Conservation (phyloP, 2,329 filamentous ascomycete genomes). For the Phialophora verrucosa region DNA sequence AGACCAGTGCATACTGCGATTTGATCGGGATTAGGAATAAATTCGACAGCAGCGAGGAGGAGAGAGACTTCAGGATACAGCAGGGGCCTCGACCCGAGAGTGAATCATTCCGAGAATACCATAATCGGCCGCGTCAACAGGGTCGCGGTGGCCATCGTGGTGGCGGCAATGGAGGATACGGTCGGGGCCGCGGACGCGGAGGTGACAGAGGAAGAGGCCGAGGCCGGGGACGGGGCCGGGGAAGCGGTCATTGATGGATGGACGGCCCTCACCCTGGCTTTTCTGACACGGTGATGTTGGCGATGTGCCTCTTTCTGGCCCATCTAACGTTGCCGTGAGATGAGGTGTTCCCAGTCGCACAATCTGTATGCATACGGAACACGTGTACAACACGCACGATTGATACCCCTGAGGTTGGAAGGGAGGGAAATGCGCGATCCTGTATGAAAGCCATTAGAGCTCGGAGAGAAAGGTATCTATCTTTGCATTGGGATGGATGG, state of each 20-base stretch:
- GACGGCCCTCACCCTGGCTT: neutral
- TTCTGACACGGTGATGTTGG: neutral
- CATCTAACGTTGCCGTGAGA: neutral
- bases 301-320: neutral
- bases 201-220: conserved; percentile 7
- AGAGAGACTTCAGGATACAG: conserved; percentile 65
- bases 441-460: neutral
- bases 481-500: neutral
- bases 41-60: conserved; percentile 74
- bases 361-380: neutral
- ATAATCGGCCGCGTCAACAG: conserved; percentile 32
- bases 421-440: neutral
- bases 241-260: conserved; percentile 1
- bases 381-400: neutral
- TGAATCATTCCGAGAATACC: conserved; percentile 34
- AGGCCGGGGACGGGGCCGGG: neutral
- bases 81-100: conserved; percentile 60
- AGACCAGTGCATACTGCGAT: conserved; percentile 81
- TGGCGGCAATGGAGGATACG: conserved; percentile 26
- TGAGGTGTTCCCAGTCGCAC: neutral
- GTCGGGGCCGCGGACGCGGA: conserved; percentile 28
- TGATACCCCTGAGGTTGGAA: neutral
- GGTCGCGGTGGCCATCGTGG: conserved; percentile 31
- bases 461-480: neutral
- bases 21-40: conserved; percentile 77